Base-by-base conservation (phyloP, 495 filamentous ascomycete species). In the Neurospora cerealis region DNA sequence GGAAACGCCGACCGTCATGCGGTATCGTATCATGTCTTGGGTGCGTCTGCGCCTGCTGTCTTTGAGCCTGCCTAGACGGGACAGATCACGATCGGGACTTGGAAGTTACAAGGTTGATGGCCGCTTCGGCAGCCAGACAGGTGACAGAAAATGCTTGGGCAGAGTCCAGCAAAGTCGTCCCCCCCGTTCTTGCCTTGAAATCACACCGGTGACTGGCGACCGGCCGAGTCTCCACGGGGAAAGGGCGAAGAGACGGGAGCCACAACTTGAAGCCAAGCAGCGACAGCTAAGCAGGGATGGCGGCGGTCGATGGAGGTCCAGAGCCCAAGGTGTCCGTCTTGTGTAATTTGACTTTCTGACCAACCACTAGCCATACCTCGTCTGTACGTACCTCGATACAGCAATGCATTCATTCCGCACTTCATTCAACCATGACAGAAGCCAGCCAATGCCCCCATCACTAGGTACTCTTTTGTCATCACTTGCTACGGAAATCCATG, bases 261-360 rank as follows among this genome's bases (percentile, higher is more conserved):
- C 71, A 72, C 42, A 72, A 38, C 32, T 28, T 0, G 24, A 42
- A 72, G 44, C 71, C 37, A 28, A n/a, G 42, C 41, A 71, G 21
- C 19, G 8, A 24, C 41, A 54, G 15, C 44, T 28, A 70, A 69
- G 69, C 70, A 70, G 69, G 73, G 73, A 62, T 41, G 62, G 69
- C 39, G 73, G 77, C 69, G 70, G 78, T 72, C 78, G 9, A 76
- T 77, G 5, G 17, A 19, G 76, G 78, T 76, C 78, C 75, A 70
- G 78, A 79, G 62, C 75, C 44, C 72, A 54, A 37, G 19, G 41
- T 41, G 54, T 73, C 54, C 54, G 54, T 39, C 40, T 72, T 36
- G 41, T 69, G 42, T 54, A 69, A 75, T 73, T 73, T 75, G 39
- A 69, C 41, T 17, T 10, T 48, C 24, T 44, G 75, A 38, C 44